Evolutionary conservation across 768 basidiomycete genomes (phyloP).

Genomic region (Suillus occidentalis): DNA sequence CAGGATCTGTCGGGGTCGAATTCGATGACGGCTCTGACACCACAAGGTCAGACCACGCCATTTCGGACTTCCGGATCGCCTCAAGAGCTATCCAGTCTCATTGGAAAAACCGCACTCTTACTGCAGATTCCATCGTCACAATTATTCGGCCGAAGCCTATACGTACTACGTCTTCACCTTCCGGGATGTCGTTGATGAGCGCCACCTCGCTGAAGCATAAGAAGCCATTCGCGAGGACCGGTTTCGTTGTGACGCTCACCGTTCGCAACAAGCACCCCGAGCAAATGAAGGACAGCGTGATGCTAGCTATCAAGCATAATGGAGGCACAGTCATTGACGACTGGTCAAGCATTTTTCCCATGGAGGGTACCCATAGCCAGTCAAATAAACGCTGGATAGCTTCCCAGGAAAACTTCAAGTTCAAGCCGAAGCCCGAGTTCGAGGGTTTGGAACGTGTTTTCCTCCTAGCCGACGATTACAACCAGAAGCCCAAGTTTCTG

Average conservation of each 20-base stretch:
- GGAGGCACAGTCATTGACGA: conserved; percentile 67
- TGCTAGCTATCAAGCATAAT: conserved; percentile 42
- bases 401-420: conserved; percentile 45
- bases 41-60: conserved; percentile 25
- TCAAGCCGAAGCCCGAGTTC: conserved; percentile 40
- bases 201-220: conserved; percentile 35
- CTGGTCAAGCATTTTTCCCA: conserved; percentile 52
- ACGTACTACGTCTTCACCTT: conserved; percentile 48
- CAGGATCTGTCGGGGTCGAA: conserved; percentile 36
- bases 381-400: conserved; percentile 55
- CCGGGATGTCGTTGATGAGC: conserved; percentile 43
- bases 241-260: conserved; percentile 58
- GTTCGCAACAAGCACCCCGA: conserved; percentile 35
- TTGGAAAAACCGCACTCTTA: conserved; percentile 57
- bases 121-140: conserved; percentile 43
- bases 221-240: conserved; percentile 47
- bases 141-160: conserved; percentile 35
- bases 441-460: conserved; percentile 47
- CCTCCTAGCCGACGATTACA: conserved; percentile 63
- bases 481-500: conserved; percentile 77
- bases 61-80: conserved; percentile 49
- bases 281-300: conserved; percentile 43
- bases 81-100: conserved; percentile 46
- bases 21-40: conserved; percentile 38
- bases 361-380: conserved; percentile 51